These are phyloP conservation scores for Fusarium sp. DNA, from an alignment of 2,329 filamentous ascomycete species.

Conservation along the genomic window DNA sequence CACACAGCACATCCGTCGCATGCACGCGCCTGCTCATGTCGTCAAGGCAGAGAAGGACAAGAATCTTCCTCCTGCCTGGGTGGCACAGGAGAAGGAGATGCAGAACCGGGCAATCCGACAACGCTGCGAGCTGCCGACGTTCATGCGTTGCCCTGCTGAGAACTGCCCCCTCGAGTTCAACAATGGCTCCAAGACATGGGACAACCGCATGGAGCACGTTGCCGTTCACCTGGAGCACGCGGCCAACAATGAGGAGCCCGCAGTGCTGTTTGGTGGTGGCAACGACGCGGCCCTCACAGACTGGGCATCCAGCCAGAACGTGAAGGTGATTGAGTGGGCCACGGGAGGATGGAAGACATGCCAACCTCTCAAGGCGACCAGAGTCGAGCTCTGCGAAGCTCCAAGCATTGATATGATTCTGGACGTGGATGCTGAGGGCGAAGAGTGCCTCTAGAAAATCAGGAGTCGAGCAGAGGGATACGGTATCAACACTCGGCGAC, in stretches of 20 bases:
- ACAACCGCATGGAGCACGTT: conserved; percentile 87
- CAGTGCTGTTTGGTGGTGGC: conserved; percentile 52
- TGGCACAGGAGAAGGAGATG: conserved; percentile 65
- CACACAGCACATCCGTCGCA: conserved; percentile 86
- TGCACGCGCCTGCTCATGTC: conserved; percentile 70
- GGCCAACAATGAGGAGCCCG: conserved; percentile 40
- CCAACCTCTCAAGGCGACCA: conserved; percentile 42
- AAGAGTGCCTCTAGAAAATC: conserved; percentile 29
- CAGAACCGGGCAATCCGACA: conserved; percentile 68
- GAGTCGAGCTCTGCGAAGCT: conserved; percentile 19
- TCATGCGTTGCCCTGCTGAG: conserved; percentile 69
- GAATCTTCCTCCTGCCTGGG: conserved; percentile 52
- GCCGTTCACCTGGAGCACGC: conserved; percentile 77
- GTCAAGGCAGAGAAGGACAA: conserved; percentile 49
- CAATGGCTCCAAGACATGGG: conserved; percentile 74
- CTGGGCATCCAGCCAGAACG: conserved; percentile 52
- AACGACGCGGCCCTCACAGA: conserved; percentile 51
- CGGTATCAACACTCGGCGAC: not conserved
- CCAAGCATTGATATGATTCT: conserved; percentile 2
- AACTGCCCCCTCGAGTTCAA: conserved; percentile 71
- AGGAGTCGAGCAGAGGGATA: not conserved
- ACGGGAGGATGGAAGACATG: conserved; percentile 48
- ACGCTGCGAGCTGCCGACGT: conserved; percentile 70
- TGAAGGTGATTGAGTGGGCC: conserved; percentile 49
- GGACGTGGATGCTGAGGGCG: conserved; percentile 45